phyloP scores from a whole-genome alignment of 2,329 filamentous ascomycete species.

The Penicillium nordicum region DNA sequence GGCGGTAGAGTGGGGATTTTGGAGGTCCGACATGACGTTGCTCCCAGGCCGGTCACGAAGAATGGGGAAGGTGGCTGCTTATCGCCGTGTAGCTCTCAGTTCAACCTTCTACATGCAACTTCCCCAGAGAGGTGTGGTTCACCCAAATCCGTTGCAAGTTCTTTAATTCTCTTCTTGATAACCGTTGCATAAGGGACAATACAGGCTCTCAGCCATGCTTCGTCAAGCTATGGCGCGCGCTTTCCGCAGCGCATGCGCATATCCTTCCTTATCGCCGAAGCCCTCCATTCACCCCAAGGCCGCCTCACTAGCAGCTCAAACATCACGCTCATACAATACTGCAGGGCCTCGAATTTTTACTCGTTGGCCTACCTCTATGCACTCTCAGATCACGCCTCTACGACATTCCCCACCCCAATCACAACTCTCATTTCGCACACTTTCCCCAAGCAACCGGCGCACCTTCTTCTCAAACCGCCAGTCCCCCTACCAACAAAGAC shows the following conservation, averaged over 20 bases:
- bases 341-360: not conserved
- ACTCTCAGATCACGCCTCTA: not conserved
- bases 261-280: not conserved
- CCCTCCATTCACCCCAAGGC: not conserved
- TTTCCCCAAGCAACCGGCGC: not conserved
- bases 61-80: not conserved
- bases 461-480: conserved; percentile 8
- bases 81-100: not conserved
- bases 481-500: conserved; percentile 10
- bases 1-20: not conserved
- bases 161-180: not conserved
- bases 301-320: not conserved
- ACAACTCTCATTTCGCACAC: not conserved
- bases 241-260: conserved; percentile 2
- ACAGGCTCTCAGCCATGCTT: not conserved
- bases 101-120: not conserved
- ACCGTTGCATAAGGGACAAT: not conserved
- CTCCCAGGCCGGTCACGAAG: not conserved
- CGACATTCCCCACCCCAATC: not conserved
- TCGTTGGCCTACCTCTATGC: not conserved
- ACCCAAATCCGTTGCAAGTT: not conserved
- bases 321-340: not conserved
- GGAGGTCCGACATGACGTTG: not conserved
- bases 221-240: not conserved
- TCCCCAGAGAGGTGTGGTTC: not conserved